phyloP scores from a whole-genome alignment of 129 eudicot species.

The Tanacetum coccineum region DNA sequence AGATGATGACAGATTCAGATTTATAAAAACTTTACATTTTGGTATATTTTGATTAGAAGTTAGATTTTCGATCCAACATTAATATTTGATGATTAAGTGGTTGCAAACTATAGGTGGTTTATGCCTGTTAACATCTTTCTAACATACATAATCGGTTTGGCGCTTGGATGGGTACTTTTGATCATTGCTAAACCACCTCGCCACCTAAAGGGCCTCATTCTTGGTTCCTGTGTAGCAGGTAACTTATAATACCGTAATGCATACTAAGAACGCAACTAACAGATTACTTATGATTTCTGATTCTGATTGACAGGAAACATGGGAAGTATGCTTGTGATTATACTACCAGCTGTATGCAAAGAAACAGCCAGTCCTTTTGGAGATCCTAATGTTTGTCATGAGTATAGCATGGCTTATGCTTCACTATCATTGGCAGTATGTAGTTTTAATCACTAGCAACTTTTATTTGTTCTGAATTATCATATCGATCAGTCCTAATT shows the following conservation, averaged over 20 bases:
- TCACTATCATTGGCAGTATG: constrained; percentile 92
- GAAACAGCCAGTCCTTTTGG: constrained; percentile 87
- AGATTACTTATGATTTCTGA: not conserved
- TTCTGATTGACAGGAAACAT: constrained; percentile 54
- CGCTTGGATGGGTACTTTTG: constrained; percentile 70
- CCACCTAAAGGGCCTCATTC: constrained; percentile 68
- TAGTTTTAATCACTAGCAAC: not conserved
- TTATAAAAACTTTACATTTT: no score
- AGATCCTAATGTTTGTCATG: constrained; percentile 50
- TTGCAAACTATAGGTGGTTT: constrained; percentile 62
- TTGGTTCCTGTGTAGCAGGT: constrained; percentile 89
- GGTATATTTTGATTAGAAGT: no score
- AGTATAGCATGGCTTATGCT: constrained; percentile 69
- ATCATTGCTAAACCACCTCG: constrained; percentile 56
- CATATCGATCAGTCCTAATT: not conserved
- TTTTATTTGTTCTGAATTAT: not conserved
- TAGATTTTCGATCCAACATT: no score
- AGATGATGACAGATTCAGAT: no score
- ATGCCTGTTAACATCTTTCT: constrained; percentile 83
- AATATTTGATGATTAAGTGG: not conserved
- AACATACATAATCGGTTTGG: constrained; percentile 70
- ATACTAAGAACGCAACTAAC: not conserved
- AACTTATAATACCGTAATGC: not conserved
- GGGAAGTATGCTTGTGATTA: constrained; percentile 74
- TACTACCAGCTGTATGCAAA: constrained; percentile 87